These are phyloP conservation scores for Leccinum obscurum DNA, from an alignment of 768 basidiomycete genomes.

Conservation along the genomic window DNA sequence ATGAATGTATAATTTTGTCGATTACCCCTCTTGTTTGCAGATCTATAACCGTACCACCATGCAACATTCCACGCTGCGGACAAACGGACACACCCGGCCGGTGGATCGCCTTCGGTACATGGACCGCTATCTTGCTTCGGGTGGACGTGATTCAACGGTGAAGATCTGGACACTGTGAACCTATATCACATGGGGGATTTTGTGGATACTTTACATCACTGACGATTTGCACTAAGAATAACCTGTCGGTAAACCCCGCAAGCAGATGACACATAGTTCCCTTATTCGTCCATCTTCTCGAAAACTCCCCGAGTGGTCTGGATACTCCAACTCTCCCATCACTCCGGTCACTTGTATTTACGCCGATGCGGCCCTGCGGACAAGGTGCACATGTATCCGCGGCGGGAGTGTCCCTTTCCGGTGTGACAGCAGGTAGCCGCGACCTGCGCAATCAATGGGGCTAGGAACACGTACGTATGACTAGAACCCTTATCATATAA, in stretches of 20 bases:
- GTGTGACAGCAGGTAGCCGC: neutral
- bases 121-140: slow-evolving; percentile 92
- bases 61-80: slow-evolving; percentile 79
- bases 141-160: slow-evolving; percentile 80
- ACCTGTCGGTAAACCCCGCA: slow-evolving; percentile 19
- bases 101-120: slow-evolving; percentile 90
- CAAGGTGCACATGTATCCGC: no score
- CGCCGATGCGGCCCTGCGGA: neutral
- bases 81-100: slow-evolving; percentile 93
- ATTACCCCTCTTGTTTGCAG: slow-evolving; percentile 37
- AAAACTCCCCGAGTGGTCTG: neutral
- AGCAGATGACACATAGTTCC: no score
- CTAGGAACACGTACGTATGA: neutral
- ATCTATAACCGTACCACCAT: slow-evolving; percentile 94
- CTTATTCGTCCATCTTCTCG: no score
- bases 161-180: slow-evolving; percentile 91
- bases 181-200: slow-evolving; percentile 5
- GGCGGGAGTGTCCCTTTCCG: neutral
- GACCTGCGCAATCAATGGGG: neutral
- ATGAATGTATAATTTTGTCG: no score
- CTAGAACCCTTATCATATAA: neutral
- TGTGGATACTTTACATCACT: slow-evolving; percentile 16
- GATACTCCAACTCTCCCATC: neutral
- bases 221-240: slow-evolving; percentile 18
- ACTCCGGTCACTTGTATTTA: neutral